Percentiles rank a stretch among this genome's conserved stretches.
These are phyloP conservation scores for Nitzschia sp. DNA, from an alignment of 108 stramenopile genomes.

Conservation along the genomic window DNA sequence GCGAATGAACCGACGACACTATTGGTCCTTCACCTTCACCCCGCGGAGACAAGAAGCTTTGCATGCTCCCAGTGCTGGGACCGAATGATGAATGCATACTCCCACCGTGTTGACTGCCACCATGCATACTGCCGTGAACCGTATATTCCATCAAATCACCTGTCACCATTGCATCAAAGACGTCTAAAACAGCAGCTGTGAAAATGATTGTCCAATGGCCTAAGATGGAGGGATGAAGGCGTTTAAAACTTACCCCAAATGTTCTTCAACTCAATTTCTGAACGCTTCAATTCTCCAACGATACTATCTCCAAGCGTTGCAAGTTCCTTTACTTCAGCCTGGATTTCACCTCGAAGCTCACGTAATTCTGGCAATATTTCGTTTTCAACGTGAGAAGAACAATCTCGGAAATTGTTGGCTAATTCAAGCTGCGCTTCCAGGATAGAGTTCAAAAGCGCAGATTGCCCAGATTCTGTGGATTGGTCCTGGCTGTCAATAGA, in stretches of 20 bases:
- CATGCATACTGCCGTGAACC: conserved; percentile 35
- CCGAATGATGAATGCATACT: conserved; percentile 23
- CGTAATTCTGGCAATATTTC: conserved; percentile 31
- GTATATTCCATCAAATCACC: conserved; percentile 41
- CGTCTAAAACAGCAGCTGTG: conserved; percentile 2
- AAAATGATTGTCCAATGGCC: not conserved
- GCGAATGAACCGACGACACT: conserved; percentile 24
- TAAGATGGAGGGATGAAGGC: not conserved
- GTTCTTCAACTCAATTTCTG: conserved; percentile 61
- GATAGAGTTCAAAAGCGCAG: conserved; percentile 26
- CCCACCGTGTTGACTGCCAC: conserved; percentile 28
- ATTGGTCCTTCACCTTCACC: conserved; percentile 29
- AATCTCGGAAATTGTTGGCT: conserved; percentile 23
- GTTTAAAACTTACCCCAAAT: conserved; percentile 63
- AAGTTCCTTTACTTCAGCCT: conserved; percentile 1
- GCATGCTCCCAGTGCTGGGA: conserved; percentile 23
- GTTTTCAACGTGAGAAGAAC: conserved; percentile 22
- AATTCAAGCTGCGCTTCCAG: conserved; percentile 25
- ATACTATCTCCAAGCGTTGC: conserved; percentile 50
- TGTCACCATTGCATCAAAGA: conserved; percentile 41
- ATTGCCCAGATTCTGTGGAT: conserved; percentile 23
- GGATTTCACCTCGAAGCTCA: conserved; percentile 17
- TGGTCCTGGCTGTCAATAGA: conserved; percentile 28
- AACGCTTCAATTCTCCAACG: conserved; percentile 57
- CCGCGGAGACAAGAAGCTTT: conserved; percentile 21